Evolutionary conservation across 352 stramenopile species (phyloP).

Genomic region (Phytophthora uliginosa): DNA sequence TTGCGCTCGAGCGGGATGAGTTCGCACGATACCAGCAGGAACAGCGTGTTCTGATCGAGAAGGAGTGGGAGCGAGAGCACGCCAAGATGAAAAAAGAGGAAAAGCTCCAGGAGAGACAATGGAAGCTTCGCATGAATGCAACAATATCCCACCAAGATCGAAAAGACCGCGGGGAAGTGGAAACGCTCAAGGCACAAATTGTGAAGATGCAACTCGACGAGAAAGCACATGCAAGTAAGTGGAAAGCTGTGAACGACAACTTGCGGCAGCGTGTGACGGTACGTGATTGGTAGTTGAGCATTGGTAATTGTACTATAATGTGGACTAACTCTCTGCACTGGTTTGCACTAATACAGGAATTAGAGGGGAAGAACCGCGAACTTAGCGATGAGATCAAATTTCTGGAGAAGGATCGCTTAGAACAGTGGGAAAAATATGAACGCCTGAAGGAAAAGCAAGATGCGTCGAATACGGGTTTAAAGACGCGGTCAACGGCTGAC

Average conservation of each 20-base stretch:
- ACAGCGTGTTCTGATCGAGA: constrained; percentile 63
- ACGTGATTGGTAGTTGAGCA: constrained; percentile 13
- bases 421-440: constrained; percentile 83
- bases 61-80: constrained; percentile 76
- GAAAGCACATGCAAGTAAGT: constrained; percentile 58
- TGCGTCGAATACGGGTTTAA: not conserved
- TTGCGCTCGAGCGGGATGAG: constrained; percentile 60
- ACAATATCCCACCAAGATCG: constrained; percentile 61
- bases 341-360: constrained; percentile 49
- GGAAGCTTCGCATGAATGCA: constrained; percentile 74
- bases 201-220: constrained; percentile 86
- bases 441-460: constrained; percentile 60
- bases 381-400: constrained; percentile 83
- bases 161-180: constrained; percentile 77
- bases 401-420: constrained; percentile 76
- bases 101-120: constrained; percentile 74
- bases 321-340: constrained; percentile 8
- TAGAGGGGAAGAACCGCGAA: constrained; percentile 83
- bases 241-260: constrained; percentile 74
- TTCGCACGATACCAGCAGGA: constrained; percentile 64
- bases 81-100: constrained; percentile 83
- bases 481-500: constrained; percentile 8
- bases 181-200: constrained; percentile 85
- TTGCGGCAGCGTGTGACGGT: constrained; percentile 76
- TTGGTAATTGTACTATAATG: not conserved